A percentile compares a stretch with the other conserved stretches of the same genome.
Conservation (phyloP, 208 protist genomes). For the Leishmania guyanensis region DNA sequence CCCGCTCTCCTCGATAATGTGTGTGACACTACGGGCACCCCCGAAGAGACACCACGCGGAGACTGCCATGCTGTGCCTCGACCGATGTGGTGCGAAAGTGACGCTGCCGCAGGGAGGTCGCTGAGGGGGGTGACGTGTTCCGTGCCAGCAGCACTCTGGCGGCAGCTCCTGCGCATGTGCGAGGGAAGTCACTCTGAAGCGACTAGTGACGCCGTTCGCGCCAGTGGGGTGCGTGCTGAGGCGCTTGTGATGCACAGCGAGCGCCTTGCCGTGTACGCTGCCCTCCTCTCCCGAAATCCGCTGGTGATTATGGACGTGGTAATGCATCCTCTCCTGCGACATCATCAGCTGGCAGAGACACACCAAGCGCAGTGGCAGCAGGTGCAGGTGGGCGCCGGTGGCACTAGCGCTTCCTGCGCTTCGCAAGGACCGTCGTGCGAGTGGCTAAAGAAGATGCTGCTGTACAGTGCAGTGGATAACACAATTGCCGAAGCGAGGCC, state of each 20-base stretch:
- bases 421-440: background rate
- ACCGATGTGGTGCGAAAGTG: background rate
- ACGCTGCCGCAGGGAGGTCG: background rate
- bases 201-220: background rate
- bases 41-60: background rate
- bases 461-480: background rate
- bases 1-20: constrained; percentile 4
- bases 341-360: background rate
- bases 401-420: background rate
- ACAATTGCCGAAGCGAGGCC: background rate
- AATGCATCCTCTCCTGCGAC: constrained; percentile 23
- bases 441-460: constrained; percentile 1
- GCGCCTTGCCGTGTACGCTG: background rate
- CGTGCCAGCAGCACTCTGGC: background rate
- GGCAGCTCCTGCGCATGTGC: background rate
- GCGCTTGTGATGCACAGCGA: background rate
- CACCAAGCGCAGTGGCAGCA: background rate
- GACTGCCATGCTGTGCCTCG: background rate
- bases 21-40: background rate
- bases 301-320: constrained; percentile 10
- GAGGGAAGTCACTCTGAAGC: background rate
- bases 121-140: background rate
- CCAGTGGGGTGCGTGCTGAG: background rate
- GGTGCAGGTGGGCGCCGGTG: background rate
- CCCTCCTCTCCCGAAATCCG: constrained; percentile 16